A percentile compares a stretch with the other conserved stretches of the same genome.
Conservation (phyloP, 306 rosid genomes). For the Carpinus viminea region DNA sequence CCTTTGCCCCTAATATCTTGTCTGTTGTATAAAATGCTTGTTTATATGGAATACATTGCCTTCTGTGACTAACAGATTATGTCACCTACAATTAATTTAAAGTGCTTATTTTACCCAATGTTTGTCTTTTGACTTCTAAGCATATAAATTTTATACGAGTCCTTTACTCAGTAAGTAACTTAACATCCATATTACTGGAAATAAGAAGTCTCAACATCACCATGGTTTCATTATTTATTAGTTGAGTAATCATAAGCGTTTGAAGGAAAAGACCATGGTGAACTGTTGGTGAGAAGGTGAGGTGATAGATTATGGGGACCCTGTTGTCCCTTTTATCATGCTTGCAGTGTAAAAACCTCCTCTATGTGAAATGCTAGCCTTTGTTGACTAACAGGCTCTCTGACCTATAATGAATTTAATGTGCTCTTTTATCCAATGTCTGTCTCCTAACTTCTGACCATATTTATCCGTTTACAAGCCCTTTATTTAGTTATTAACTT, state of each 20-base stretch:
- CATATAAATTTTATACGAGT: background rate
- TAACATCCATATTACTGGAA: too few relatives aligned
- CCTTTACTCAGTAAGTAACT: background rate
- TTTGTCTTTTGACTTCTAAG: background rate
- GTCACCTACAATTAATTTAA: background rate
- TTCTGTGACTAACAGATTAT: background rate
- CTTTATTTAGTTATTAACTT: background rate
- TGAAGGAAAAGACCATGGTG: background rate
- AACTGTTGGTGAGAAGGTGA: background rate
- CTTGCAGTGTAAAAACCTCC: slow-evolving; percentile 1
- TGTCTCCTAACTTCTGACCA: background rate
- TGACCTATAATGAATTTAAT: background rate
- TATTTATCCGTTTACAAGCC: background rate
- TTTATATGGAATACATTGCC: background rate
- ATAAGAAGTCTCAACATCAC: background rate
- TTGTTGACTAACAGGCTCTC: background rate
- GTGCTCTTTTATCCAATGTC: background rate
- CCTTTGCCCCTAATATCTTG: too few relatives aligned
- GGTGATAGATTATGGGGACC: background rate
- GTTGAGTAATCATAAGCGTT: background rate
- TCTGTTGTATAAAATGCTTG: background rate
- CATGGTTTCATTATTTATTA: background rate
- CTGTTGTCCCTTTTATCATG: slow-evolving; percentile 2
- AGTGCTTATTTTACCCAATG: background rate
- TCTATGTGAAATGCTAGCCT: background rate